These are phyloP conservation scores for Passalora sequoiae DNA, from an alignment of 2,329 filamentous ascomycete genomes.

Conservation along the genomic window DNA sequence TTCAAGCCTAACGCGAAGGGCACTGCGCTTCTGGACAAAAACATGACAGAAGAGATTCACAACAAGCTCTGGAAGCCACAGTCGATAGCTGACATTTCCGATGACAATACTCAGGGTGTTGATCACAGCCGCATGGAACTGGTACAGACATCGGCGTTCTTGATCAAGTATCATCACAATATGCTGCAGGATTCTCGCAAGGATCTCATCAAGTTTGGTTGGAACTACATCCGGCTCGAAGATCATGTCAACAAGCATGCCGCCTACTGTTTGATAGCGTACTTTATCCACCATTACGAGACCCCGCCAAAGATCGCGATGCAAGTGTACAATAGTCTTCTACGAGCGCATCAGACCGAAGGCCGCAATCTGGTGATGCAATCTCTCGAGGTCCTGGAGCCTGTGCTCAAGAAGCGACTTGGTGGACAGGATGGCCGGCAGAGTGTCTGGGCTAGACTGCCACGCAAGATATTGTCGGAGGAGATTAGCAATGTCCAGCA, in stretches of 20 bases:
- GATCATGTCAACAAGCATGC: slow-evolving; percentile 99
- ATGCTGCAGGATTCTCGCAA: slow-evolving; percentile 88
- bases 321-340: slow-evolving; percentile 85
- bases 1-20: slow-evolving; percentile 51
- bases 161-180: slow-evolving; percentile 89
- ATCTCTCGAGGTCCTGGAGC: slow-evolving; percentile 89
- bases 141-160: slow-evolving; percentile 85
- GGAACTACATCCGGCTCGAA: slow-evolving; percentile 97
- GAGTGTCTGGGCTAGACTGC: slow-evolving; percentile 83
- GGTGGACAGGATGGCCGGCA: slow-evolving; percentile 65
- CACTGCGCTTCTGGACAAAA: slow-evolving; percentile 74
- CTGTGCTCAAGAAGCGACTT: slow-evolving; percentile 81
- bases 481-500: slow-evolving; percentile 94
- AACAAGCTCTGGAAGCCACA: slow-evolving; percentile 92
- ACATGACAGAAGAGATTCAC: slow-evolving; percentile 84
- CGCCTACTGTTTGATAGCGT: slow-evolving; percentile 92
- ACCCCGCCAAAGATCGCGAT: slow-evolving; percentile 93
- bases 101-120: slow-evolving; percentile 80
- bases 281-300: slow-evolving; percentile 96
- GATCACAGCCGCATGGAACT: slow-evolving; percentile 96
- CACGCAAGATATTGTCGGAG: slow-evolving; percentile 84
- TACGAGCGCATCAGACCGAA: slow-evolving; percentile 93
- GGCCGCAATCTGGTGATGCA: slow-evolving; percentile 88
- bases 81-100: slow-evolving; percentile 63
- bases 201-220: slow-evolving; percentile 98